phyloP scores from a whole-genome alignment of 345 rosid genomes.

The Camelina laxa region DNA sequence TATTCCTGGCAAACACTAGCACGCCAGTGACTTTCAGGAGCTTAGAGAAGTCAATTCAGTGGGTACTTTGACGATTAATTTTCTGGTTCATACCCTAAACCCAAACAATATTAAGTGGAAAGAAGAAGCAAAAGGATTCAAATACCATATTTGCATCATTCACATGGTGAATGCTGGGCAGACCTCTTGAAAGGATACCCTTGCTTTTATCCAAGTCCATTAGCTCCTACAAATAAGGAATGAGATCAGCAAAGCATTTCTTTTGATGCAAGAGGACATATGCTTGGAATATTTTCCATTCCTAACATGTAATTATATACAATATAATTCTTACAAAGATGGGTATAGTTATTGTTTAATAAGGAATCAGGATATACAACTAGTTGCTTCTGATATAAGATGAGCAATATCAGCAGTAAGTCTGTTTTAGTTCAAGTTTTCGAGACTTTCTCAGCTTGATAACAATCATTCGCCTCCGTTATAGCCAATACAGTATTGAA shows the following conservation, averaged over 20 bases:
- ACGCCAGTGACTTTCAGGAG: conserved; percentile 29
- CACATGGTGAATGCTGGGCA: conserved; percentile 76
- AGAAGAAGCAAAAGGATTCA: conserved; percentile 15
- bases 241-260: conserved; percentile 14
- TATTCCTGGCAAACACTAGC: conserved; percentile 11
- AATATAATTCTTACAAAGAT: neutral
- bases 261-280: conserved; percentile 16
- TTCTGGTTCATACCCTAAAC: conserved; percentile 7
- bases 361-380: conserved; percentile 1
- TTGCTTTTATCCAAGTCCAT: conserved; percentile 81
- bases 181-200: conserved; percentile 73
- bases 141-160: conserved; percentile 79
- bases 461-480: neutral
- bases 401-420: conserved; percentile 1
- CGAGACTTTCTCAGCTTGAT: conserved; percentile 11
- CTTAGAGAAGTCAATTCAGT: conserved; percentile 20
- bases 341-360: neutral
- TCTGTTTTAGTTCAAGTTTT: neutral
- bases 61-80: conserved; percentile 5
- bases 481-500: conserved; percentile 21
- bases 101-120: neutral
- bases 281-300: conserved; percentile 23
- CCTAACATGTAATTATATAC: conserved; percentile 11
- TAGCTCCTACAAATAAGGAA: conserved; percentile 61
- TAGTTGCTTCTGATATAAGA: conserved; percentile 1